Percentiles rank a stretch among this genome's conserved stretches.
Conservation (phyloP, 768 basidiomycete genomes). For the Mycena polygramma region DNA sequence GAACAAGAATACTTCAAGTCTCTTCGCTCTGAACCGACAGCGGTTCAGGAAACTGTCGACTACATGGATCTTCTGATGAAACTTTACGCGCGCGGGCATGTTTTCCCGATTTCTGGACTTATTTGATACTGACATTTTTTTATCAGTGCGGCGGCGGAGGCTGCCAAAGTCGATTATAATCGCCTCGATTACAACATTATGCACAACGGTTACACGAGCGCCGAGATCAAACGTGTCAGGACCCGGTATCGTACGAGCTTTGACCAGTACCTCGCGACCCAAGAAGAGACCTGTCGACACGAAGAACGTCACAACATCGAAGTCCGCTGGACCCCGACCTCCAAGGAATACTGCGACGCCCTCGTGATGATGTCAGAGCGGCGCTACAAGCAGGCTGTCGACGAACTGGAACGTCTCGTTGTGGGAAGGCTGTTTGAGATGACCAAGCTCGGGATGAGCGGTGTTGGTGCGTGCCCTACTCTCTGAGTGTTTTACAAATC, state of each 20-base stretch:
- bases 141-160: neutral
- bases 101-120: neutral
- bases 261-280: neutral
- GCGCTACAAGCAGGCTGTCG: neutral
- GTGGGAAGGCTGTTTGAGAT: slow-evolving; percentile 17
- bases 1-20: neutral
- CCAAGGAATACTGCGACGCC: neutral
- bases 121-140: neutral
- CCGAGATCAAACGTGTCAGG: neutral
- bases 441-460: slow-evolving; percentile 28
- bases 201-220: neutral
- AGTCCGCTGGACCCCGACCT: neutral
- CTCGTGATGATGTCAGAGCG: neutral
- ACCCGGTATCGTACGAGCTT: slow-evolving; percentile 9
- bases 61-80: slow-evolving; percentile 13
- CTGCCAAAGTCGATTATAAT: neutral
- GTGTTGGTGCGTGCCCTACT: neutral
- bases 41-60: neutral
- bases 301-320: slow-evolving; percentile 10
- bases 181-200: slow-evolving; percentile 15
- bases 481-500: neutral
- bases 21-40: neutral
- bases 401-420: slow-evolving; percentile 12
- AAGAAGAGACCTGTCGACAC: slow-evolving; percentile 8
- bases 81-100: neutral